Evolutionary conservation across 805 yeast species (phyloP).

Genomic region (Saturnispora hagleri): DNA sequence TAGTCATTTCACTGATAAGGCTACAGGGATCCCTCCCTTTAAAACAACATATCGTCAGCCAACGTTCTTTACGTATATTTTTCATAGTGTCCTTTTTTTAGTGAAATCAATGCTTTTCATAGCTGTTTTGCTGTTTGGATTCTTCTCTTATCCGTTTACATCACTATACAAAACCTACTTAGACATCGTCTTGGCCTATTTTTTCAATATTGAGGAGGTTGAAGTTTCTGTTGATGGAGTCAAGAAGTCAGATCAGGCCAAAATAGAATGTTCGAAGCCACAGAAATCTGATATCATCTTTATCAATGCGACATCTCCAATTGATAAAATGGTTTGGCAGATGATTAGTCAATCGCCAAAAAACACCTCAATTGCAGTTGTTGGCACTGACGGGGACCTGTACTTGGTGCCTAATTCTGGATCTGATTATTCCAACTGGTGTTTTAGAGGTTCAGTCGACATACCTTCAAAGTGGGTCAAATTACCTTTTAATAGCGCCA

Average conservation of each 20-base stretch:
- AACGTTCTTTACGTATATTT: conserved; percentile 4
- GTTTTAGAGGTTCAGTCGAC: conserved; percentile 9
- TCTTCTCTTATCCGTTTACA: conserved; percentile 12
- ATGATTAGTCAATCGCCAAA: conserved; percentile 11
- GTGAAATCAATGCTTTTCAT: conserved; percentile 13
- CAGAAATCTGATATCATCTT: conserved; percentile 40
- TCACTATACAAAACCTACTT: conserved; percentile 11
- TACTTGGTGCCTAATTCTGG: conserved; percentile 3
- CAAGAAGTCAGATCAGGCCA: conserved; percentile 32
- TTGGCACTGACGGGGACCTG: conserved; percentile 11
- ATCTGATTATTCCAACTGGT: conserved; percentile 9
- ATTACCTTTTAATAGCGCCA: not conserved
- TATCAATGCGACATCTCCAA: conserved; percentile 50
- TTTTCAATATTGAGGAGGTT: conserved; percentile 24
- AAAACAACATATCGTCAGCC: conserved; percentile 41
- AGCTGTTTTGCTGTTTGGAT: conserved; percentile 19
- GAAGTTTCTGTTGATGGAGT: conserved; percentile 40
- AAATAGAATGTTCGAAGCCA: conserved; percentile 29
- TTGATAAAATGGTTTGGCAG: conserved; percentile 38
- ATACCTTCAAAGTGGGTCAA: not conserved
- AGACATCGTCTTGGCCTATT: conserved; percentile 23
- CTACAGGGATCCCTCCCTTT: conserved; percentile 91
- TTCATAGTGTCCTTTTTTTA: conserved; percentile 7
- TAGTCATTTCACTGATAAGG: conserved; percentile 78
- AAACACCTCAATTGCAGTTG: conserved; percentile 15